phyloP scores from a whole-genome alignment of 805 yeast genomes.

The Metahyphopichia silvanorum region DNA sequence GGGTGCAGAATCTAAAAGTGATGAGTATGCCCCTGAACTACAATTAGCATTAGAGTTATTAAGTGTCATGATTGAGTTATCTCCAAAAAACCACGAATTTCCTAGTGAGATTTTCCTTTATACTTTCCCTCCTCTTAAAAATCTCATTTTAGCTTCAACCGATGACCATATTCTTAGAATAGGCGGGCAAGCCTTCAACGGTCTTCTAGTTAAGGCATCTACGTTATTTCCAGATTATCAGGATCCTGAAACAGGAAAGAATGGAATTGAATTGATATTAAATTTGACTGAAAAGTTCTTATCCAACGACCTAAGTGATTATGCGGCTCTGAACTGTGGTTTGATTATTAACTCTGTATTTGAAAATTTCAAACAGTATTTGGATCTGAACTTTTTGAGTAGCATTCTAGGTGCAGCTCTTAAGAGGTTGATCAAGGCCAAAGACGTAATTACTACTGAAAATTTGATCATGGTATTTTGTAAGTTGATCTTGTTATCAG shows the following conservation, averaged over 20 bases:
- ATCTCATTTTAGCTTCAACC: constrained; percentile 41
- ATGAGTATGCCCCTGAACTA: constrained; percentile 55
- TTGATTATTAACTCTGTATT: constrained; percentile 58
- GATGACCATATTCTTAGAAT: constrained; percentile 79
- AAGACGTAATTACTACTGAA: constrained; percentile 71
- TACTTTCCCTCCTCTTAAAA: constrained; percentile 42
- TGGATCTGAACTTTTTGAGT: constrained; percentile 39
- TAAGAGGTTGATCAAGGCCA: constrained; percentile 58
- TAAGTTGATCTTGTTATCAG: constrained; percentile 59
- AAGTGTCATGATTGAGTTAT: constrained; percentile 45
- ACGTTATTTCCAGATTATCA: constrained; percentile 26
- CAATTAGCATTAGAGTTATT: constrained; percentile 58
- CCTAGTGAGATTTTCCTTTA: constrained; percentile 40
- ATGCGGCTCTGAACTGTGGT: constrained; percentile 81
- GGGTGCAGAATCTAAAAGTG: constrained; percentile 21
- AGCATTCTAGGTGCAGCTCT: constrained; percentile 76
- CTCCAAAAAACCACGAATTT: constrained; percentile 29
- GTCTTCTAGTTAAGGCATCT: constrained; percentile 46
- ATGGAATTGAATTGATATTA: constrained; percentile 58
- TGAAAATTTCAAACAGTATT: constrained; percentile 42
- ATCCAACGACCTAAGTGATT: constrained; percentile 68
- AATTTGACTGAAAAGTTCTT: constrained; percentile 65
- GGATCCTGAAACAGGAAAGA: constrained; percentile 28
- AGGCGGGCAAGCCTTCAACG: constrained; percentile 71
- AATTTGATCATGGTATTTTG: constrained; percentile 76